Evolutionary conservation across 768 basidiomycete species (phyloP), one percentile per base, ranked within the genome.

Genomic region (Amanita pallidorosea): DNA sequence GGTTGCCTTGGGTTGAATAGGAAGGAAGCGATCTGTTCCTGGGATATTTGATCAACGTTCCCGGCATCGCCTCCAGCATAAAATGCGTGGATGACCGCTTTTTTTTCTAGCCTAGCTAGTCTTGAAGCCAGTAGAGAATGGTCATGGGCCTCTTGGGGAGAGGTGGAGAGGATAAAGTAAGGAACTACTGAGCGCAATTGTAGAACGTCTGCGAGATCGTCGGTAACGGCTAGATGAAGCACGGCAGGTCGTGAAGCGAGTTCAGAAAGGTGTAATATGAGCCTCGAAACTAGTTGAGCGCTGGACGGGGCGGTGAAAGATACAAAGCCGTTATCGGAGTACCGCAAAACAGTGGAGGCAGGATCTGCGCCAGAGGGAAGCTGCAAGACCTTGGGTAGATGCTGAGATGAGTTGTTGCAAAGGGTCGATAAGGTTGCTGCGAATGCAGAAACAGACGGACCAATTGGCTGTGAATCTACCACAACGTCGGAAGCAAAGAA

Each of bases 81-180:
- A 66, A 92, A 96, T 12, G 77, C 81, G 62, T 97, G 95, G 22
- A 96, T 71, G n/a, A 95, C 88, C 5, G 84, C 82, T 57, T 79
- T 85, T 50, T 72, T 71, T 58, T 86, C 80, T 6, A 74, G 64
- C 34, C 75, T 74, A 0, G 95, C 89, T 45, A 97, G 67, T 38
- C 83, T 79, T 46, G 88, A 82, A 12, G 91, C 90, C 15, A 98
- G 76, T 33, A 97, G 69, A 20, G 91, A 87, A 64, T 97, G 84
- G 61, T 94, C 89, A 58, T 95, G 87, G 3, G 92, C 89, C 60
- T 92, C 77, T 62, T 91, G 86, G 3, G 80, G 63, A 1, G 77
- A 80, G 33, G 78, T 74, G 5, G 91, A 94, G 59, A 94, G 73
- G 45, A 98, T 58, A 61, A 92, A 83, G 67, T 83, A 88, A 25